phyloP scores from a whole-genome alignment of 768 basidiomycete genomes.

The Naganishia randhawae region DNA sequence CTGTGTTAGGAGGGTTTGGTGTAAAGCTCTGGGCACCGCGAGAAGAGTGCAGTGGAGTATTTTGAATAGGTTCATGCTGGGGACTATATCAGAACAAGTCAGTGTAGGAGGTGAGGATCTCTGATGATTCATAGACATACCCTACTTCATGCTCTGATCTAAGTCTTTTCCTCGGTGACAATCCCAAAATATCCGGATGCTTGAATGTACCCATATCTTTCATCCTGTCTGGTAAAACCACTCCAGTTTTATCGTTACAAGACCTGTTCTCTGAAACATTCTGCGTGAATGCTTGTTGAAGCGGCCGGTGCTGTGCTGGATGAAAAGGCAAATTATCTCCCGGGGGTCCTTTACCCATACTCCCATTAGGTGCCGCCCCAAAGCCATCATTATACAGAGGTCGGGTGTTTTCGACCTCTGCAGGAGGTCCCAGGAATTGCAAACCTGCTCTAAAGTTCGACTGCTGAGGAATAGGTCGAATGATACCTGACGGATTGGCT shows the following conservation, averaged over 20 bases:
- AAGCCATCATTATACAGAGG: constrained; percentile 6
- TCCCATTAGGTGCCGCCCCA: background rate
- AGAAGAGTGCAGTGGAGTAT: background rate
- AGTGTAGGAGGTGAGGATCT: background rate
- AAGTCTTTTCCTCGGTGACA: constrained; percentile 14
- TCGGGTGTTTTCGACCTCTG: background rate
- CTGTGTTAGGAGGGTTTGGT: constrained; percentile 4
- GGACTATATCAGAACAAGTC: background rate
- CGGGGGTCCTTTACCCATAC: background rate
- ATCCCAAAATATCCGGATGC: constrained; percentile 4
- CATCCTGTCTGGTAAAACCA: constrained; percentile 1
- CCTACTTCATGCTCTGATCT: constrained; percentile 6
- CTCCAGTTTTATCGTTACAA: background rate
- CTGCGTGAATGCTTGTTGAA: background rate
- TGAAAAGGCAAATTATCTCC: background rate
- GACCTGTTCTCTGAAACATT: background rate
- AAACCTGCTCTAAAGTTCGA: background rate
- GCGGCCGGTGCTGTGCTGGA: background rate
- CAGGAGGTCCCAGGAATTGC: background rate
- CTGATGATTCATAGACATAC: background rate
- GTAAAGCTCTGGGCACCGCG: constrained; percentile 3
- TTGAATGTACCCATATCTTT: constrained; percentile 11
- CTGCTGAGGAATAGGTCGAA: constrained; percentile 9
- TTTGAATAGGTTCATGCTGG: background rate
- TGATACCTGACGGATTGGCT: background rate